phyloP scores from a whole-genome alignment of 1,284 basidiomycete genomes.

The Papiliotrema laurentii region DNA sequence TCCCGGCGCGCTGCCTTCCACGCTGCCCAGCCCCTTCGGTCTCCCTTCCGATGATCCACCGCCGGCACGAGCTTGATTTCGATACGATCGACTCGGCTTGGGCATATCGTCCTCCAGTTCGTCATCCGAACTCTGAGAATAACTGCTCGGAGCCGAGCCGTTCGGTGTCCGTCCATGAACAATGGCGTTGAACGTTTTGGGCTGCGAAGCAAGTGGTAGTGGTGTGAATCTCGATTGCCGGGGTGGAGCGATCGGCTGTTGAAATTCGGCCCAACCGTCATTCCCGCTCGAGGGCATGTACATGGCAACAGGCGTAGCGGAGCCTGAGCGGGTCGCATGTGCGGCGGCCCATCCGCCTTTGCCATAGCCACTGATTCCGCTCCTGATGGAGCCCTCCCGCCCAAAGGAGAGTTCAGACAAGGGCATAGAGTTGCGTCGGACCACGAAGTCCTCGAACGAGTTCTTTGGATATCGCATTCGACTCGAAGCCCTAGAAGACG shows the following conservation, averaged over 20 bases:
- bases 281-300: conserved; percentile 29
- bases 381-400: conserved; percentile 17
- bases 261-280: conserved; percentile 40
- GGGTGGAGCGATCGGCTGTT: conserved; percentile 21
- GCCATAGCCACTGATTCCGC: conserved; percentile 26
- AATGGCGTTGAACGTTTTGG: conserved; percentile 26
- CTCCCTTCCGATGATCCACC: conserved; percentile 2
- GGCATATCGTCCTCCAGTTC: conserved; percentile 14
- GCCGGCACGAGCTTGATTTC: too few relatives aligned
- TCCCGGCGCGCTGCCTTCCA: neutral
- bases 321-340: conserved; percentile 14
- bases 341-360: conserved; percentile 44
- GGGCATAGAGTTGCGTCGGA: conserved; percentile 12
- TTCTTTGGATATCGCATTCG: conserved; percentile 6
- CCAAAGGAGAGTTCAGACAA: conserved; percentile 23
- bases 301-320: conserved; percentile 32
- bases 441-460: conserved; percentile 23
- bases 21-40: conserved; percentile 9
- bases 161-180: conserved; percentile 8
- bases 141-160: conserved; percentile 23
- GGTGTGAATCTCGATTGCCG: conserved; percentile 37
- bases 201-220: conserved; percentile 26
- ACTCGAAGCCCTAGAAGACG: conserved; percentile 12
- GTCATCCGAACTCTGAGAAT: conserved; percentile 27
- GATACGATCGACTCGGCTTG: conserved; percentile 28